Percentiles rank a stretch among this genome's conserved stretches.
These are phyloP conservation scores for Diplogelasinospora grovesii DNA, from an alignment of 495 filamentous ascomycete genomes.

Conservation along the genomic window DNA sequence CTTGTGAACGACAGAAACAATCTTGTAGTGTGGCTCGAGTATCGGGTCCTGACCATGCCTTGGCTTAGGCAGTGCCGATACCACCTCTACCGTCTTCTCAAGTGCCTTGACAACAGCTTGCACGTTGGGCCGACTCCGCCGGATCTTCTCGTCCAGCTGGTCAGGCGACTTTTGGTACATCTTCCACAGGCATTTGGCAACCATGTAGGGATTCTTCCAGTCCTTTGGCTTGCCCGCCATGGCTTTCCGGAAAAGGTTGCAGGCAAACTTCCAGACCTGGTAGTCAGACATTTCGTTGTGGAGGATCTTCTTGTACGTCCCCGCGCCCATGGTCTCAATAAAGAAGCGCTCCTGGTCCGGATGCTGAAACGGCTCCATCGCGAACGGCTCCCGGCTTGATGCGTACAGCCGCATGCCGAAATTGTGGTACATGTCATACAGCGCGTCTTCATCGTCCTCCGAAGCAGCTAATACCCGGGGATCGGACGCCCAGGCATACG, in stretches of 20 bases:
- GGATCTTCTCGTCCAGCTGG: slow-evolving; percentile 40
- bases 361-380: slow-evolving; percentile 76
- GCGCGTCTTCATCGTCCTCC: slow-evolving; percentile 54
- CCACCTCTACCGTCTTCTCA: slow-evolving; percentile 63
- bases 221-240: slow-evolving; percentile 66
- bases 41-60: slow-evolving; percentile 77
- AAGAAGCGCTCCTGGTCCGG: slow-evolving; percentile 70
- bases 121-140: slow-evolving; percentile 37
- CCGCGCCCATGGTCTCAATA: slow-evolving; percentile 56
- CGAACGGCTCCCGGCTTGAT: slow-evolving; percentile 83
- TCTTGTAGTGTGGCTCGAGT: slow-evolving; percentile 94
- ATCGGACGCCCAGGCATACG: slow-evolving; percentile 57
- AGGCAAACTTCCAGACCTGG: slow-evolving; percentile 81
- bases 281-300: slow-evolving; percentile 69
- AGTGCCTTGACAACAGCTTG: slow-evolving; percentile 57
- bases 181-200: slow-evolving; percentile 94
- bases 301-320: slow-evolving; percentile 67
- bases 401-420: slow-evolving; percentile 88
- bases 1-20: slow-evolving; percentile 81
- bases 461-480: slow-evolving; percentile 30
- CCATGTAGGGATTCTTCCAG: slow-evolving; percentile 90
- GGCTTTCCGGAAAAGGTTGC: slow-evolving; percentile 69
- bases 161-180: slow-evolving; percentile 64
- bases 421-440: slow-evolving; percentile 80
- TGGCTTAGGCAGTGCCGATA: slow-evolving; percentile 59